Evolutionary conservation across 2,329 filamentous ascomycete genomes (phyloP), one percentile per base, ranked within the genome.

Genomic region (Talaromyces sp.): DNA sequence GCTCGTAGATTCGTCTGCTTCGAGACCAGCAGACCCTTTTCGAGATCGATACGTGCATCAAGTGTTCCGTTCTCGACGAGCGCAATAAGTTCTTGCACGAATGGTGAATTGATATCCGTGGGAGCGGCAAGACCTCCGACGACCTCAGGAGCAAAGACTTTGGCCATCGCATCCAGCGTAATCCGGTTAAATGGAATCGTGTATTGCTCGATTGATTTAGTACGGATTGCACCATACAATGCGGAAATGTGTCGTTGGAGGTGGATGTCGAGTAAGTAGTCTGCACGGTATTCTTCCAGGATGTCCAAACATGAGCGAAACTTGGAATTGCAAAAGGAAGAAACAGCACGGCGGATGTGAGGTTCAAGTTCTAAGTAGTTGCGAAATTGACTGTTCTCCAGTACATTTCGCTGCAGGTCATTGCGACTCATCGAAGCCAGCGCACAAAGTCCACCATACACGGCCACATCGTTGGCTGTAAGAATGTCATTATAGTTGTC

Each of bases 131-230:
- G 78, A 8, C 66, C 69, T 50, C 66, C 64, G 12, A 66, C 61
- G 31, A 65, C 60, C 8, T 65, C 56, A 2, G 81, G 78, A 0
- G 85, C 86, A 73, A 99, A 97, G 2, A 90, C 88, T 38, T 83
- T 80, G 9, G 89, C 86, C 80, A 99, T 85, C 62, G 86, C 91
- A 21, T 88, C 83, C 4, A 97, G 80, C 0, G 89, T 92, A 63
- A 97, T 91, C 65, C 88, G 88, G 48, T 89, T 95, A 74, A 96
- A 99, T 0, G 94, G 92, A 26, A 91, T 83, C 67, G 96, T 89
- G 76, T 97, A 97, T 70, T 96, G 91, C 26, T 92, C 85, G 61
- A 99, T 97, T 69, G 92, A 93, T 78, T 97, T 97, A 69, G 84
- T 89, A 61, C 94, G 86, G 66, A 99, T 92, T 54, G 81, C 79